These are phyloP conservation scores for Neurospora tetrasperma DNA, from an alignment of 495 filamentous ascomycete species.

Conservation along the genomic window DNA sequence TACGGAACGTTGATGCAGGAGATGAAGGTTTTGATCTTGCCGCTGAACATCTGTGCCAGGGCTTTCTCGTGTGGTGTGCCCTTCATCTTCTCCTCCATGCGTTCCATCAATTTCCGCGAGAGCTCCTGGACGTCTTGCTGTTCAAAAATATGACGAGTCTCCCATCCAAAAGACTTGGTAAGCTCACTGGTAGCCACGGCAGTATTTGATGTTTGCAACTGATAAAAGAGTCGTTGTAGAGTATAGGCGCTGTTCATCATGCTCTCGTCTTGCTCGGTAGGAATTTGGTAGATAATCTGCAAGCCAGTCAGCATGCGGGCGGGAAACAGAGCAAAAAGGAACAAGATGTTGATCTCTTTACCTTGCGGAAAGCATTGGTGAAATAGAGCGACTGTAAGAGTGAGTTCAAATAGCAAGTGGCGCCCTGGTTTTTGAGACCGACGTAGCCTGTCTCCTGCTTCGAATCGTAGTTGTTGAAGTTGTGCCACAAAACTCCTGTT, in stretches of 20 bases:
- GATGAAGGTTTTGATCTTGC: conserved; percentile 96
- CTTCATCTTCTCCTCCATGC: conserved; percentile 95
- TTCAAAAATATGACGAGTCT: conserved; percentile 94
- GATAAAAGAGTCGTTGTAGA: conserved; percentile 88
- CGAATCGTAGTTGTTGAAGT: conserved; percentile 95
- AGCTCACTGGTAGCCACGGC: conserved; percentile 88
- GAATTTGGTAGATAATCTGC: conserved; percentile 94
- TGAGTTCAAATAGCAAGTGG: conserved; percentile 97
- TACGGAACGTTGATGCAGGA: conserved; percentile 97
- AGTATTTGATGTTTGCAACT: conserved; percentile 68
- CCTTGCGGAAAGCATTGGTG: conserved; percentile 93
- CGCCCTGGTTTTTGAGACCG: conserved; percentile 92
- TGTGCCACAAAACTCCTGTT: conserved; percentile 98
- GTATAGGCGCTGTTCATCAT: conserved; percentile 85
- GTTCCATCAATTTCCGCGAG: conserved; percentile 92
- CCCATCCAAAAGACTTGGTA: conserved; percentile 95
- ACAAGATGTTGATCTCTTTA: conserved; percentile 22
- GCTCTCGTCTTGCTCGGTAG: conserved; percentile 72
- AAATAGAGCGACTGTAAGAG: conserved; percentile 95
- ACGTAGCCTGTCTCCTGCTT: conserved; percentile 98
- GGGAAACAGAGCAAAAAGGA: background rate
- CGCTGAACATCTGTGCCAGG: conserved; percentile 81
- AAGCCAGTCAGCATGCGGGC: conserved; percentile 3
- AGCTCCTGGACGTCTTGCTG: conserved; percentile 98
- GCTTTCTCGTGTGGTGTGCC: conserved; percentile 91